Percentiles rank a stretch among this genome's conserved stretches.
These are phyloP conservation scores for Cymbidium sinense DNA, from an alignment of 106 monocot genomes.

Conservation along the genomic window DNA sequence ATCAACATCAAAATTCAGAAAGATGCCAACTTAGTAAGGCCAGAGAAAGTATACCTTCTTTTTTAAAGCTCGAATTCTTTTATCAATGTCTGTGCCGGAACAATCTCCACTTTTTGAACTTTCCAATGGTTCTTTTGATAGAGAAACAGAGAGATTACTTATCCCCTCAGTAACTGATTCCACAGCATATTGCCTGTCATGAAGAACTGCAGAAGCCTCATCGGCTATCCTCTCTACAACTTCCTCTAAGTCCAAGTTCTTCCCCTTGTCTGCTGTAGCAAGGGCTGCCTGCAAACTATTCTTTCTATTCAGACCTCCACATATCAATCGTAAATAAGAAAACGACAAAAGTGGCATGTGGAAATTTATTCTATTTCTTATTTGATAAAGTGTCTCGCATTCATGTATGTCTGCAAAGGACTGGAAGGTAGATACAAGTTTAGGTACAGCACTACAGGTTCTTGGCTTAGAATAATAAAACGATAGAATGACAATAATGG, in stretches of 20 bases:
- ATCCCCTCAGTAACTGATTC: slow-evolving; percentile 54
- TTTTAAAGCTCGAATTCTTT: slow-evolving; percentile 82
- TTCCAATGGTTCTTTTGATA: slow-evolving; percentile 20
- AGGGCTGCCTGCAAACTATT: slow-evolving; percentile 40
- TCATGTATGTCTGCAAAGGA: not conserved
- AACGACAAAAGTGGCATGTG: not conserved
- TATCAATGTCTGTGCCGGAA: slow-evolving; percentile 61
- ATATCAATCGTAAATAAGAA: not conserved
- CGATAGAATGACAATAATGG: not conserved
- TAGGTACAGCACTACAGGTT: not conserved
- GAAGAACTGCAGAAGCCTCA: slow-evolving; percentile 8
- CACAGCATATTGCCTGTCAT: slow-evolving; percentile 24
- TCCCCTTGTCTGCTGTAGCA: slow-evolving; percentile 39
- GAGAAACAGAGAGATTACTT: slow-evolving; percentile 47
- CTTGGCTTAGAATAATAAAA: not conserved
- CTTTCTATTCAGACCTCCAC: slow-evolving; percentile 6
- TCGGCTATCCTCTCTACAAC: slow-evolving; percentile 13
- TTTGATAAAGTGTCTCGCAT: not conserved
- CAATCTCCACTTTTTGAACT: slow-evolving; percentile 21
- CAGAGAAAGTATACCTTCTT: slow-evolving; percentile 66
- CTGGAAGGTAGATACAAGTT: not conserved
- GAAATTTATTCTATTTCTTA: not conserved
- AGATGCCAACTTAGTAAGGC: not conserved
- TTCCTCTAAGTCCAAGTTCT: slow-evolving; percentile 29
- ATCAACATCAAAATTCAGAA: not conserved